A percentile compares a stretch with the other conserved stretches of the same genome.
These are phyloP conservation scores for Sarcocystis neurona DNA, from an alignment of 169 alveolate species.

Conservation along the genomic window DNA sequence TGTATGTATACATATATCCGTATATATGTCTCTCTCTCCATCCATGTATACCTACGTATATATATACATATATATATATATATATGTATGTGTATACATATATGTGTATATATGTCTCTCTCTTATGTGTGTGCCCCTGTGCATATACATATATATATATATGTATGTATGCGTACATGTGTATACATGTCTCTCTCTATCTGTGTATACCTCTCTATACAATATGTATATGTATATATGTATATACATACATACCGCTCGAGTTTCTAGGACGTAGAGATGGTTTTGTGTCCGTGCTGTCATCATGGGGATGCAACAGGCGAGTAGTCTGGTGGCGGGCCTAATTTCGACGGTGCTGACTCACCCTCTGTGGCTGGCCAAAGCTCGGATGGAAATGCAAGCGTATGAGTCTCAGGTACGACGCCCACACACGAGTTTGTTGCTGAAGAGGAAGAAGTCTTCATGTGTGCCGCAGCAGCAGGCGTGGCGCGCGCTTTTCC, in stretches of 20 bases:
- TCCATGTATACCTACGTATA: background rate
- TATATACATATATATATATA: background rate
- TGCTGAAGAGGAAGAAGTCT: no score
- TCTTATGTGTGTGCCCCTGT: background rate
- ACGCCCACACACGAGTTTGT: no score
- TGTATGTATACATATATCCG: no score
- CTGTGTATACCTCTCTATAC: background rate
- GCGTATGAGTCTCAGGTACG: constrained; percentile 62
- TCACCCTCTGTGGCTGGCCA: constrained; percentile 65
- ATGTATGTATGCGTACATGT: background rate
- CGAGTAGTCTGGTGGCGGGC: constrained; percentile 60
- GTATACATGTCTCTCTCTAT: background rate
- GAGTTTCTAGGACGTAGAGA: background rate
- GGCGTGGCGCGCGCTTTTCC: no score
- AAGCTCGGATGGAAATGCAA: constrained; percentile 68
- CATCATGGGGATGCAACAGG: constrained; percentile 30
- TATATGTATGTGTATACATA: background rate
- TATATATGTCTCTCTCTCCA: no score
- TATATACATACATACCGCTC: background rate
- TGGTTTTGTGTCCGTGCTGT: background rate
- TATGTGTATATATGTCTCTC: background rate
- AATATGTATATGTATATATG: background rate
- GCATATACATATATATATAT: background rate
- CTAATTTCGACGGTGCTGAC: constrained; percentile 47
- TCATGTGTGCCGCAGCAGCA: no score